Percentiles rank a stretch among this genome's conserved stretches.
Conservation (phyloP, 1,284 basidiomycete genomes). For the Moniliella sp. region DNA sequence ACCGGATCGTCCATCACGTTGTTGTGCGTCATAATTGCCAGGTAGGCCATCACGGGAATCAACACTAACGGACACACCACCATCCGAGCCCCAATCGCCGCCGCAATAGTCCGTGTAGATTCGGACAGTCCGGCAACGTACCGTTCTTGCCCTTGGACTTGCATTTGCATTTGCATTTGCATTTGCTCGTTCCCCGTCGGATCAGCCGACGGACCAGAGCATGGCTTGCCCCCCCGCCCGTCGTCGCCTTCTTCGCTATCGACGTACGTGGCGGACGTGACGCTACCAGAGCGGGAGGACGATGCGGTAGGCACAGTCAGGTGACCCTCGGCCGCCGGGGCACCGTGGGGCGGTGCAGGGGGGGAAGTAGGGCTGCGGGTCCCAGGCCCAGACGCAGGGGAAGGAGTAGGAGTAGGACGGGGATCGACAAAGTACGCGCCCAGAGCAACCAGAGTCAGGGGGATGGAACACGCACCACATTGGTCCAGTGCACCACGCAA, state of each 20-base stretch:
- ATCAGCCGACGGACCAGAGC: neutral
- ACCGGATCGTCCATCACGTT: constrained; percentile 46
- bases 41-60: constrained; percentile 26
- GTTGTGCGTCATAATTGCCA: constrained; percentile 7
- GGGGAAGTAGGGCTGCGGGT: neutral
- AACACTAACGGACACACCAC: constrained; percentile 57
- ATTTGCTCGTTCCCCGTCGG: neutral
- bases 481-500: constrained; percentile 36
- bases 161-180: neutral
- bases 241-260: neutral
- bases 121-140: neutral
- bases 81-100: constrained; percentile 62
- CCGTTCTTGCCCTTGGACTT: neutral
- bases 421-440: constrained; percentile 59
- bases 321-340: neutral
- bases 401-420: no score
- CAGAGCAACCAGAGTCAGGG: constrained; percentile 68
- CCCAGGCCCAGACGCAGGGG: neutral
- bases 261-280: neutral
- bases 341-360: neutral
- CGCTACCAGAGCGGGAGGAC: neutral
- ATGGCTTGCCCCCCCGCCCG: neutral
- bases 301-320: neutral
- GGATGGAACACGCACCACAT: constrained; percentile 40
- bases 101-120: constrained; percentile 46